phyloP scores from a whole-genome alignment of 768 basidiomycete genomes.

The Coprinopsis marcescibilis region DNA sequence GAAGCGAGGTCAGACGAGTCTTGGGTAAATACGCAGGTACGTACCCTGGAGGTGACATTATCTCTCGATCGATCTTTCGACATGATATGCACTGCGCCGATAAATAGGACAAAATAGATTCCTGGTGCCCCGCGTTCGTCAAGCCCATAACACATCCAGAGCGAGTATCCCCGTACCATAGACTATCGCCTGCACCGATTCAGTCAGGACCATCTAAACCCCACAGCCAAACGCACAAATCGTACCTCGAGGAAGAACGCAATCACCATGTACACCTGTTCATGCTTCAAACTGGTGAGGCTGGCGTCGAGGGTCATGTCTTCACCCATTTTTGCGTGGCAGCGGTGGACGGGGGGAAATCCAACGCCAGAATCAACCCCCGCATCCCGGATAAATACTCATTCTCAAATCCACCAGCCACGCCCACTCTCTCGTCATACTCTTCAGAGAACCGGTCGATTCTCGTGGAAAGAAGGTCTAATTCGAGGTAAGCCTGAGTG shows the following conservation, averaged over 20 bases:
- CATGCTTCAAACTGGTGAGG: too few species aligned
- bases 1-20: neutral
- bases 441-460: too few species aligned
- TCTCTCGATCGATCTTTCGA: neutral
- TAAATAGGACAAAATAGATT: neutral
- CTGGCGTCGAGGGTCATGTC: too few species aligned
- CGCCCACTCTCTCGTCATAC: too few species aligned
- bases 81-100: constrained; percentile 1
- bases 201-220: neutral
- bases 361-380: too few species aligned
- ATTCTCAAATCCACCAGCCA: too few species aligned
- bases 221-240: neutral
- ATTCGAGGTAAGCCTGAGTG: too few species aligned
- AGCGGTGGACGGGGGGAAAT: too few species aligned
- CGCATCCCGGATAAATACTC: too few species aligned
- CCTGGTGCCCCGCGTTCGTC: neutral
- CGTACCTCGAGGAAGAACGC: neutral
- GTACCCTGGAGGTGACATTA: neutral
- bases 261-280: constrained; percentile 2
- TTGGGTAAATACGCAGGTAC: neutral
- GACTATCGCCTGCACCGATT: neutral
- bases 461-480: too few species aligned
- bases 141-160: neutral
- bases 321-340: too few species aligned
- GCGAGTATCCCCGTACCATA: neutral